Percentiles rank a stretch among this genome's conserved stretches.
Evolutionary conservation across 345 rosid genomes (phyloP).

Genomic region (Excoecaria agallocha): DNA sequence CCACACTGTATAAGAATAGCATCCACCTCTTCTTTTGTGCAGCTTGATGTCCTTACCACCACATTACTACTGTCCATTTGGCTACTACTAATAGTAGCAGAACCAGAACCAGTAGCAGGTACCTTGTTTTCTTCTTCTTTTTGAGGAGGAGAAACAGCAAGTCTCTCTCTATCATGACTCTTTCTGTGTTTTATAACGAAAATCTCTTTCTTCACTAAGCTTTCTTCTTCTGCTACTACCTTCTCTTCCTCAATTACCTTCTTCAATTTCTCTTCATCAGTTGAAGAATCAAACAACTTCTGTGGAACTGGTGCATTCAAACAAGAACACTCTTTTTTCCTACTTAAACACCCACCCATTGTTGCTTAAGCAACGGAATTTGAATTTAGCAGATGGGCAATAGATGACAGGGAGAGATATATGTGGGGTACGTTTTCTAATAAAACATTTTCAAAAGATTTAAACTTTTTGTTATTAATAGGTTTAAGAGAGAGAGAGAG

Average conservation of each 20-base stretch:
- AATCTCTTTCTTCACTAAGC: constrained; percentile 55
- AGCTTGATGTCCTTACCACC: constrained; percentile 52
- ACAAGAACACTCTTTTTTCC: constrained; percentile 36
- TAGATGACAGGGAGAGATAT: background rate
- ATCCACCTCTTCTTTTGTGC: constrained; percentile 81
- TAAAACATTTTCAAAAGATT: constrained; percentile 30
- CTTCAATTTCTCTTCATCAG: constrained; percentile 2
- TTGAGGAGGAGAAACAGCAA: constrained; percentile 26
- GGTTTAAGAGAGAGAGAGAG: constrained; percentile 4
- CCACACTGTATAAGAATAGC: constrained; percentile 95
- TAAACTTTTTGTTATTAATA: background rate
- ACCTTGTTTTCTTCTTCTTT: constrained; percentile 2
- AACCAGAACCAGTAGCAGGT: constrained; percentile 3
- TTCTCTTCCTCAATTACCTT: background rate
- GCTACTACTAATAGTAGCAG: background rate
- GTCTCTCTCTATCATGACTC: constrained; percentile 62
- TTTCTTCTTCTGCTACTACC: constrained; percentile 14
- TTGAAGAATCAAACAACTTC: background rate
- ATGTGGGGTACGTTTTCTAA: constrained; percentile 19
- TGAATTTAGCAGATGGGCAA: no score
- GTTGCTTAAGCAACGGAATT: background rate
- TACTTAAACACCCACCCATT: constrained; percentile 77
- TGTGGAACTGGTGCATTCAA: constrained; percentile 8
- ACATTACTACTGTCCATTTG: constrained; percentile 15
- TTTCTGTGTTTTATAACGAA: constrained; percentile 79